Percentiles rank a stretch among this genome's conserved stretches.
phyloP scores from a whole-genome alignment of 208 protist genomes.

The Leishmania guyanensis region DNA sequence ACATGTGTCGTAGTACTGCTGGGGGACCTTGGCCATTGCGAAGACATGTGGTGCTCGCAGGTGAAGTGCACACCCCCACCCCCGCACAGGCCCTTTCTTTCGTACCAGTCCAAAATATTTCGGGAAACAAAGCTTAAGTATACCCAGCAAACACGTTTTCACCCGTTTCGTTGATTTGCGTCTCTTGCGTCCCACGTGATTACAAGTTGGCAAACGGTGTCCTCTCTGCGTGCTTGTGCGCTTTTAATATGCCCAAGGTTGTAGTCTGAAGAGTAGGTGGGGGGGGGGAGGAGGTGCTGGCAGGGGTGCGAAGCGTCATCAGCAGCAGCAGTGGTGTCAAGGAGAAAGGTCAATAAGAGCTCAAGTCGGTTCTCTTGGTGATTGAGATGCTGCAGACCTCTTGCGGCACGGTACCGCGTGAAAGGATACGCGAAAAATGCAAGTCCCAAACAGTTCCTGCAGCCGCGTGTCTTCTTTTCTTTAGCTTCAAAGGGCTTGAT shows the following conservation, averaged over 20 bases:
- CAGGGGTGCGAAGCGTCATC: neutral
- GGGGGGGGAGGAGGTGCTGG: too few relatives aligned
- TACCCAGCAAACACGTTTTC: neutral
- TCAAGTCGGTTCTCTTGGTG: neutral
- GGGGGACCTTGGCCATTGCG: constrained; percentile 24
- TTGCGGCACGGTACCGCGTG: neutral
- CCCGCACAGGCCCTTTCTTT: neutral
- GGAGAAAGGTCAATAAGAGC: neutral
- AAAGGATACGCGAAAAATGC: neutral
- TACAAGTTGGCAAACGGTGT: neutral
- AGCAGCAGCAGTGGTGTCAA: neutral
- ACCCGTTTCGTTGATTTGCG: neutral
- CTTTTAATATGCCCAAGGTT: neutral
- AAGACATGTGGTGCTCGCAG: neutral
- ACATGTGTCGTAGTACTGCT: constrained; percentile 53
- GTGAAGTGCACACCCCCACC: neutral
- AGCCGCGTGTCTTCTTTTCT: neutral
- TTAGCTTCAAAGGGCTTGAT: neutral
- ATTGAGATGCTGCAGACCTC: neutral
- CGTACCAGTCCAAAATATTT: neutral
- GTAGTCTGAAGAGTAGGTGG: neutral
- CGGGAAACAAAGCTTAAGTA: neutral
- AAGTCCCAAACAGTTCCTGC: neutral
- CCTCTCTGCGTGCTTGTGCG: neutral
- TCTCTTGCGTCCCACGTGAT: constrained; percentile 3